phyloP scores from a whole-genome alignment of 306 rosid genomes.

The Acmispon strigosus region DNA sequence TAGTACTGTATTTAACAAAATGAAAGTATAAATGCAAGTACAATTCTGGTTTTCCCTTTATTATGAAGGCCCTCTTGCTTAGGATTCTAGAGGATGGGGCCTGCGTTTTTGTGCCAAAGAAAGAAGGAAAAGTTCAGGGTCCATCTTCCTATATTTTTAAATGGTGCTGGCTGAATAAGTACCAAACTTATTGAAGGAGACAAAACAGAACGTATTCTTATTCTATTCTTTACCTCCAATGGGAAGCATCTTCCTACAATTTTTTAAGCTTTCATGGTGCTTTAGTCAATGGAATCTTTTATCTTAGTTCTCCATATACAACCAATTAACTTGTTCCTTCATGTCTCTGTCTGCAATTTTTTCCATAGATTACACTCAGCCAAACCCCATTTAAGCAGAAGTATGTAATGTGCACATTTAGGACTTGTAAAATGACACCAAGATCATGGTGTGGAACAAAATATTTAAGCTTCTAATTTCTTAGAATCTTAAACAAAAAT shows the following conservation, averaged over 20 bases:
- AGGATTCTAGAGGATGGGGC: constrained; percentile 42
- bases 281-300: constrained; percentile 65
- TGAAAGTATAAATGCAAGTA: constrained; percentile 45
- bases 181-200: constrained; percentile 91
- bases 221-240: constrained; percentile 72
- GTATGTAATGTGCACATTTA: constrained; percentile 10
- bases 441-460: constrained; percentile 25
- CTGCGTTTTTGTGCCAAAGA: constrained; percentile 34
- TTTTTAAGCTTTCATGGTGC: constrained; percentile 32
- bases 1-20: constrained; percentile 31
- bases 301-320: constrained; percentile 31
- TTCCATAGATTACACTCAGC: constrained; percentile 21
- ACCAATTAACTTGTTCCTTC: constrained; percentile 25
- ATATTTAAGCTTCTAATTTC: constrained; percentile 21
- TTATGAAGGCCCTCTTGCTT: constrained; percentile 31
- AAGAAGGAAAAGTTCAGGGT: constrained; percentile 43
- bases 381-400: constrained; percentile 4
- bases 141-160: constrained; percentile 34
- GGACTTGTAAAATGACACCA: constrained; percentile 25
- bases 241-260: constrained; percentile 48
- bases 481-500: constrained; percentile 46
- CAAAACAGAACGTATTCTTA: constrained; percentile 69
- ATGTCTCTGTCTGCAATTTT: constrained; percentile 40
- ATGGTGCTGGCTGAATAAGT: constrained; percentile 66
- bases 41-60: constrained; percentile 36